Evolutionary conservation across 2,329 filamentous ascomycete species (phyloP).

Genomic region (Colletotrichum godetiae): DNA sequence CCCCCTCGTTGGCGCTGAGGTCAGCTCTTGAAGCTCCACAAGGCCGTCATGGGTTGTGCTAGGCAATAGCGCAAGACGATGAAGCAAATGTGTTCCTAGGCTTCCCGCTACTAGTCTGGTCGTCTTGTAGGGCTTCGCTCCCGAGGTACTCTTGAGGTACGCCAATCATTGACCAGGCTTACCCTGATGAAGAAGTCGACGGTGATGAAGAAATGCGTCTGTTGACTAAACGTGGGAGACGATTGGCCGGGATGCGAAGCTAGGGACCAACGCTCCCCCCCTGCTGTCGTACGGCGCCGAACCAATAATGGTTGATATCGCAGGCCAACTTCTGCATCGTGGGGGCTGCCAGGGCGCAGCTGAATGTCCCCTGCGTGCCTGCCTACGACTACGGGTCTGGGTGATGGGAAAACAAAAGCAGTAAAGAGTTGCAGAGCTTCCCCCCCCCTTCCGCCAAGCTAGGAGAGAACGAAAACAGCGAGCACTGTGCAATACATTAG

Average conservation of each 20-base stretch:
- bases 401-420: not conserved
- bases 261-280: conserved; percentile 13
- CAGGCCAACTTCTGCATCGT: conserved; percentile 20
- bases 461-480: not conserved
- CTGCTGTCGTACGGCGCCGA: conserved; percentile 14
- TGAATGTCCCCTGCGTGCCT: conserved; percentile 32
- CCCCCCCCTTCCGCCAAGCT: not conserved
- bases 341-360: conserved; percentile 30
- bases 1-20: conserved; percentile 23
- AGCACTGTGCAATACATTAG: conserved; percentile 1
- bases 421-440: not conserved
- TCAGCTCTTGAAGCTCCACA: conserved; percentile 26
- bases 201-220: conserved; percentile 17
- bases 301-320: conserved; percentile 30
- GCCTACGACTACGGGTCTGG: conserved; percentile 4
- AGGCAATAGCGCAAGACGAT: conserved; percentile 12
- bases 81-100: conserved; percentile 11
- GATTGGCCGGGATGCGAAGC: conserved; percentile 28
- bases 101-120: conserved; percentile 20
- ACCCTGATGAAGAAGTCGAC: conserved; percentile 13
- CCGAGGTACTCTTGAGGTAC: conserved; percentile 7
- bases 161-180: conserved; percentile 8
- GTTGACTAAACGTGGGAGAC: conserved; percentile 18
- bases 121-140: conserved; percentile 14
- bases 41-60: conserved; percentile 16